Conservation (phyloP, 2,329 filamentous ascomycete genomes). For the Colletotrichum sp. region DNA sequence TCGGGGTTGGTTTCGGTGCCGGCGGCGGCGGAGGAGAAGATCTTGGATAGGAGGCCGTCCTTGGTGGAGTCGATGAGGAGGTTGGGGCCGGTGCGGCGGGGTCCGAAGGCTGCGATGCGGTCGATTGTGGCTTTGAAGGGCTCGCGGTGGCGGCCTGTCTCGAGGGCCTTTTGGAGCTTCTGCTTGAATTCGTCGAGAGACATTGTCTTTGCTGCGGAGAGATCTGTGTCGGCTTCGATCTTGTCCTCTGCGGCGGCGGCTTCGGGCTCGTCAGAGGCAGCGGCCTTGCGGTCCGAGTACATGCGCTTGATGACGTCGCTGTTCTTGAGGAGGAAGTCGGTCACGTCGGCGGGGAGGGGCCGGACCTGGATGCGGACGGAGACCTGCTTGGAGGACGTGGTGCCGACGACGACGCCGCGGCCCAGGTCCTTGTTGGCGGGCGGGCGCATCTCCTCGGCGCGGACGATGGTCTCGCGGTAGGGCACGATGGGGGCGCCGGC, state of each 20-base stretch:
- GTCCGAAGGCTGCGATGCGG: conserved; percentile 89
- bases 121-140: conserved; percentile 79
- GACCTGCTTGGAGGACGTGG: conserved; percentile 86
- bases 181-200: conserved; percentile 78
- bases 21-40: conserved; percentile 53
- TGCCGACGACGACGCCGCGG: conserved; percentile 76
- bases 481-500: conserved; percentile 94
- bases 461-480: conserved; percentile 90
- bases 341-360: conserved; percentile 79
- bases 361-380: conserved; percentile 77
- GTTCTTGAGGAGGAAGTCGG: conserved; percentile 85
- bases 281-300: conserved; percentile 69
- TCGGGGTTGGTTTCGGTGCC: conserved; percentile 18
- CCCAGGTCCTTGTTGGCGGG: conserved; percentile 86
- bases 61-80: conserved; percentile 84
- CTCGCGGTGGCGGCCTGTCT: conserved; percentile 75
- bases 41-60: conserved; percentile 73
- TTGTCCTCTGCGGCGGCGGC: conserved; percentile 26
- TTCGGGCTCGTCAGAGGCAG: conserved; percentile 42
- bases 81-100: conserved; percentile 84
- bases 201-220: conserved; percentile 63
- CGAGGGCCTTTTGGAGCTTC: conserved; percentile 72
- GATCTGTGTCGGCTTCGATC: conserved; percentile 60
- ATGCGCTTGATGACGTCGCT: conserved; percentile 78
- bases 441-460: conserved; percentile 88